These are phyloP conservation scores for Nitzschia inconspicua DNA, from an alignment of 108 stramenopile species.

Conservation along the genomic window DNA sequence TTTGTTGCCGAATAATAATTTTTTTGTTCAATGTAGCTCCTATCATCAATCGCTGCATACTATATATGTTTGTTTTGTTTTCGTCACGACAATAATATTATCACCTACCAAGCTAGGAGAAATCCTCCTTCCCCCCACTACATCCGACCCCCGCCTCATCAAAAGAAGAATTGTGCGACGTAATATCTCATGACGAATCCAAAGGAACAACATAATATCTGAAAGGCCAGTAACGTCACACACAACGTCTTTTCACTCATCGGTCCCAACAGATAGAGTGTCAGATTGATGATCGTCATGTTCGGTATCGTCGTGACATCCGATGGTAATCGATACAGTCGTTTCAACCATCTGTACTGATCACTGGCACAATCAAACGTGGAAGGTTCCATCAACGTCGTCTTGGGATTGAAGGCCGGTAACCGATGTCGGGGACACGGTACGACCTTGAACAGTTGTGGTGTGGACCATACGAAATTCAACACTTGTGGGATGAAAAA, in stretches of 20 bases:
- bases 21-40: not conserved
- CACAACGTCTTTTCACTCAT: constrained; percentile 86
- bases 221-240: constrained; percentile 74
- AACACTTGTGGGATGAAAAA: constrained; percentile 96
- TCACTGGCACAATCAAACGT: constrained; percentile 51
- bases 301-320: constrained; percentile 64
- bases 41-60: not conserved
- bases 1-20: not conserved
- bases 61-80: not conserved
- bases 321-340: constrained; percentile 16
- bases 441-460: constrained; percentile 94
- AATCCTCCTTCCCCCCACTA: not conserved
- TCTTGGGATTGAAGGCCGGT: constrained; percentile 79
- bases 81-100: not conserved
- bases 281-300: constrained; percentile 92
- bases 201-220: constrained; percentile 61
- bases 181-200: constrained; percentile 74
- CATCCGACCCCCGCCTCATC: constrained; percentile 33
- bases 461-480: constrained; percentile 94
- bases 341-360: constrained; percentile 41
- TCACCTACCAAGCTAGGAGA: not conserved
- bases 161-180: constrained; percentile 68
- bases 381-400: constrained; percentile 80
- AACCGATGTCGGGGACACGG: constrained; percentile 97
- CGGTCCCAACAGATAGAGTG: constrained; percentile 82